Evolutionary conservation across 2,329 filamentous ascomycete genomes (phyloP).

Genomic region (Aspergillus pseudoglaucus): DNA sequence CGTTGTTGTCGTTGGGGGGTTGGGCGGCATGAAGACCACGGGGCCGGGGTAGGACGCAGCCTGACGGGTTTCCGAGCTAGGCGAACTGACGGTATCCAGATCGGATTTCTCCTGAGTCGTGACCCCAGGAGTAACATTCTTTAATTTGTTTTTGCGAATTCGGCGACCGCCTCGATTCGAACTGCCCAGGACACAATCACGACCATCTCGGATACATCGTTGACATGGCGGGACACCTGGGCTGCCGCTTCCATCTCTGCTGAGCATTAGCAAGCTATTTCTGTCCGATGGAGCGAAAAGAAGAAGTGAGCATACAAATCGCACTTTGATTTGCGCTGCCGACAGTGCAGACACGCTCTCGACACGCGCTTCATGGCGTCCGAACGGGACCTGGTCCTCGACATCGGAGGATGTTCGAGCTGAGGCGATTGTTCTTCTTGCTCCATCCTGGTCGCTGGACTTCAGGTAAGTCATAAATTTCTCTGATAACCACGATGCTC

Average conservation of each 20-base stretch:
- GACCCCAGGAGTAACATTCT: conserved; percentile 24
- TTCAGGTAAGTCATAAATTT: background rate
- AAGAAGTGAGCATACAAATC: conserved; percentile 39
- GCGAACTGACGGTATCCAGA: conserved; percentile 18
- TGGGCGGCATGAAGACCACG: conserved; percentile 27
- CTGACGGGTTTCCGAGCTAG: conserved; percentile 20
- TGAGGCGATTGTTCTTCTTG: conserved; percentile 12
- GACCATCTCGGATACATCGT: conserved; percentile 51
- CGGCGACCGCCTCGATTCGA: conserved; percentile 55
- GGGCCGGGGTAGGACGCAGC: conserved; percentile 26
- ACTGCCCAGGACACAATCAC: conserved; percentile 54
- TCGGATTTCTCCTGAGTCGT: conserved; percentile 22
- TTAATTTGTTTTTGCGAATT: conserved; percentile 48
- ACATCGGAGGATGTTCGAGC: conserved; percentile 6
- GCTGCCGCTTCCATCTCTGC: conserved; percentile 42
- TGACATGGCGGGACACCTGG: conserved; percentile 50
- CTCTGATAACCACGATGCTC: background rate
- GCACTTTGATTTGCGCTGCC: conserved; percentile 46
- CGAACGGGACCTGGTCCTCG: conserved; percentile 17
- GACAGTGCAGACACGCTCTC: conserved; percentile 44
- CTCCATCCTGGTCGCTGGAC: conserved; percentile 5
- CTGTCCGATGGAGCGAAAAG: conserved; percentile 8
- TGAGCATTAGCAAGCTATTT: conserved; percentile 13
- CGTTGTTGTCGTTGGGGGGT: conserved; percentile 22
- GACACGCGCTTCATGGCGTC: conserved; percentile 41